These are phyloP conservation scores for Friedmanniomyces simplex DNA, from an alignment of 495 filamentous ascomycete species.

Conservation along the genomic window DNA sequence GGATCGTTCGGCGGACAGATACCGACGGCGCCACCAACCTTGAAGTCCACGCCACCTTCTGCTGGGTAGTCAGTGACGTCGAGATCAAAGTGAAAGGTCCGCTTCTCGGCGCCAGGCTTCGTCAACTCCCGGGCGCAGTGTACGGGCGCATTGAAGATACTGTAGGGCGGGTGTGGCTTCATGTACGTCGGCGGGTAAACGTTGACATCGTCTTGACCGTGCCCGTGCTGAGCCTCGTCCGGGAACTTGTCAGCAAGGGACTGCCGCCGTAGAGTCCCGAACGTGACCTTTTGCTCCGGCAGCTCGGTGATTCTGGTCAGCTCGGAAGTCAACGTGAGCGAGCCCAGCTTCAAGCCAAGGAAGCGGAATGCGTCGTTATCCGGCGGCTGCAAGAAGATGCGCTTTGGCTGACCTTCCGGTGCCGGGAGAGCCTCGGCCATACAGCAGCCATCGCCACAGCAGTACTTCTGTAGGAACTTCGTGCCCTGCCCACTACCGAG, in stretches of 20 bases:
- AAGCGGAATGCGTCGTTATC: conserved; percentile 77
- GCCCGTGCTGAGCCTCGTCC: conserved; percentile 23
- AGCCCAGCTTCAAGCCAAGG: conserved; percentile 63
- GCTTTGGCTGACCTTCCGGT: conserved; percentile 41
- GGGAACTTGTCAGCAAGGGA: conserved; percentile 21
- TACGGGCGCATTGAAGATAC: conserved; percentile 78
- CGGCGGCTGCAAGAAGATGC: conserved; percentile 51
- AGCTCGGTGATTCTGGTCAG: conserved; percentile 60
- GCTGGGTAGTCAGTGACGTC: conserved; percentile 92
- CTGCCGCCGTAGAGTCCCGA: conserved; percentile 33
- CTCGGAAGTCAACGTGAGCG: conserved; percentile 54
- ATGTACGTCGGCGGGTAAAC: conserved; percentile 78
- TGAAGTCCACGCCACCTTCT: conserved; percentile 80
- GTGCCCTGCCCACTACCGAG: conserved; percentile 49
- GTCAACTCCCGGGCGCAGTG: conserved; percentile 78
- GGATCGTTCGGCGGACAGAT: conserved; percentile 78
- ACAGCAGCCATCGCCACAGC: conserved; percentile 93
- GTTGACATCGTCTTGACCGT: conserved; percentile 30
- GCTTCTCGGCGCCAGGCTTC: conserved; percentile 82
- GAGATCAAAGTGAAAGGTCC: conserved; percentile 93
- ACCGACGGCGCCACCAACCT: conserved; percentile 91
- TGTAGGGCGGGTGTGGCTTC: conserved; percentile 87
- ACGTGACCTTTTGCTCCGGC: conserved; percentile 61
- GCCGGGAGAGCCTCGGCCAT: conserved; percentile 50
- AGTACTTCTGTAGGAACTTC: conserved; percentile 42